These are phyloP conservation scores for Lecanicillium sp. DNA, from an alignment of 2,329 filamentous ascomycete species.

Conservation along the genomic window DNA sequence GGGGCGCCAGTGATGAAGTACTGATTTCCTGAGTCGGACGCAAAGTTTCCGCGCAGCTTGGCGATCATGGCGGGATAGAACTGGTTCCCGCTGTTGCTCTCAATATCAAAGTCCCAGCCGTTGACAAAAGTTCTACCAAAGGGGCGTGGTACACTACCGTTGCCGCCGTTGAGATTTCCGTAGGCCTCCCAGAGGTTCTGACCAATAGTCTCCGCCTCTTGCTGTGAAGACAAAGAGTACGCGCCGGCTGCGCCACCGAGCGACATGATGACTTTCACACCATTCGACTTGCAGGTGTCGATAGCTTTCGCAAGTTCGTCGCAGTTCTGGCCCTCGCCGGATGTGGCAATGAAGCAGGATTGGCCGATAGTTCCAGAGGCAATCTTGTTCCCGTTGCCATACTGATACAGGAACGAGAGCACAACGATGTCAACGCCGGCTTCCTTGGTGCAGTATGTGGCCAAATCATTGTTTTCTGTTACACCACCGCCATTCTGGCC, in stretches of 20 bases:
- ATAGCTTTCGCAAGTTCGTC: constrained; percentile 14
- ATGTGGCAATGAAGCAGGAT: constrained; percentile 29
- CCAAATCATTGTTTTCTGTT: constrained; percentile 31
- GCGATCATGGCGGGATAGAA: constrained; percentile 17
- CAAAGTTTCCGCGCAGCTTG: constrained; percentile 20
- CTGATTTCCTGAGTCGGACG: constrained; percentile 15
- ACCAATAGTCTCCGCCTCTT: constrained; percentile 14
- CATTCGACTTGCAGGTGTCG: constrained; percentile 12
- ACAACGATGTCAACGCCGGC: constrained; percentile 37
- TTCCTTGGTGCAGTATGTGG: constrained; percentile 30
- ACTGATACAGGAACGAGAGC: constrained; percentile 35
- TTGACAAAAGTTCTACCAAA: constrained; percentile 24
- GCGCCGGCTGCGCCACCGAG: constrained; percentile 15
- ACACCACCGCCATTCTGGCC: constrained; percentile 21
- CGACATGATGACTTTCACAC: constrained; percentile 17
- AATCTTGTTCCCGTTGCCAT: constrained; percentile 28
- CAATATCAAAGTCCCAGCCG: constrained; percentile 25
- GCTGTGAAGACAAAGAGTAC: constrained; percentile 12
- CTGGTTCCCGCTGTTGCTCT: constrained; percentile 18
- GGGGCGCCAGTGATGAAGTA: constrained; percentile 42
- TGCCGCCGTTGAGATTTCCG: constrained; percentile 8
- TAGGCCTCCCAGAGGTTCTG: constrained; percentile 18
- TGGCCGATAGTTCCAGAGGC: constrained; percentile 35
- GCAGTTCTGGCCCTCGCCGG: constrained; percentile 25
- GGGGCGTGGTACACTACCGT: constrained; percentile 17